Evolutionary conservation across 768 basidiomycete species (phyloP).

Genomic region (Boletellus emodensis): DNA sequence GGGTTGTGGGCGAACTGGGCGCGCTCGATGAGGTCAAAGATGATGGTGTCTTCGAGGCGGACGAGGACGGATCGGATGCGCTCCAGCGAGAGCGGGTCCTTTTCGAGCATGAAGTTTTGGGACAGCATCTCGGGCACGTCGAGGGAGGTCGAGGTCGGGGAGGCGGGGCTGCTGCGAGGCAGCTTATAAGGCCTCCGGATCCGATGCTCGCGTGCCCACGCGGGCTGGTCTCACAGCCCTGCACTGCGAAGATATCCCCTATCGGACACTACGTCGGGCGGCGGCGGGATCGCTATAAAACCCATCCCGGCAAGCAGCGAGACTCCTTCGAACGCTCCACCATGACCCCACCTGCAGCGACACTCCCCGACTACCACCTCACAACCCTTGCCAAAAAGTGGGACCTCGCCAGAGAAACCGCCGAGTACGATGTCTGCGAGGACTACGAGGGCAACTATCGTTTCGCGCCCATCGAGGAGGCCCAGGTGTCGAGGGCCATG

Average conservation of each 20-base stretch:
- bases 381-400: conserved; percentile 24
- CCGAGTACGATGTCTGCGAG: conserved; percentile 22
- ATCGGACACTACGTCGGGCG: no score
- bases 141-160: not conserved
- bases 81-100: conserved; percentile 82
- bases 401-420: conserved; percentile 2
- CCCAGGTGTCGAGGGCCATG: conserved; percentile 74
- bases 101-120: conserved; percentile 63
- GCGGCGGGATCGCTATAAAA: no score
- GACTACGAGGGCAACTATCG: conserved; percentile 59
- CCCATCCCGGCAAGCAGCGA: not conserved
- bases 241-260: no score
- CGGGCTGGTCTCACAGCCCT: no score
- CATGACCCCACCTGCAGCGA: conserved; percentile 40
- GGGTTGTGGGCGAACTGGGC: conserved; percentile 96
- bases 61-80: conserved; percentile 82
- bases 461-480: conserved; percentile 73
- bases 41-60: conserved; percentile 97
- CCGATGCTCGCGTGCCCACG: no score
- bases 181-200: not conserved
- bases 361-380: conserved; percentile 23
- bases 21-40: conserved; percentile 94
- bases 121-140: conserved; percentile 41
- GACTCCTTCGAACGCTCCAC: not conserved
- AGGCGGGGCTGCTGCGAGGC: not conserved